Conservation (phyloP, 257 asterid species). For the Cordia subcordata region DNA sequence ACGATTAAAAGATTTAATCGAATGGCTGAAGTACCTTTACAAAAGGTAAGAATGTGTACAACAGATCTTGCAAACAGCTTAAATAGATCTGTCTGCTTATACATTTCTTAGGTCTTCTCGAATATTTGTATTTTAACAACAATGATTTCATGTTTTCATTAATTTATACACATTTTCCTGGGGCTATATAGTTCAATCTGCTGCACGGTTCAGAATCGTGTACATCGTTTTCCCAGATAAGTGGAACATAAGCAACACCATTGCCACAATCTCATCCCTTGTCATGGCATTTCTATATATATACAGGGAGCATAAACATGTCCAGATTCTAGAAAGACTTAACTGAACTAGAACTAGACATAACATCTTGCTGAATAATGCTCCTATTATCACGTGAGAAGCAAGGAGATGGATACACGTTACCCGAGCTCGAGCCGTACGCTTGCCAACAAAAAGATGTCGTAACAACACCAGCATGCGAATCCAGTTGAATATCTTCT, state of each 20-base stretch:
- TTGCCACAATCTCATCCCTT: too few relatives aligned
- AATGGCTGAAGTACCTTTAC: neutral
- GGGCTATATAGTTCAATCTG: too few relatives aligned
- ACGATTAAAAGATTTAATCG: too few relatives aligned
- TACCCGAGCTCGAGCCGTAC: constrained; percentile 49
- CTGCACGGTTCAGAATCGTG: too few relatives aligned
- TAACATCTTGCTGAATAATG: constrained; percentile 23
- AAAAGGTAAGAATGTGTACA: neutral
- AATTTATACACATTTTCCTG: too few relatives aligned
- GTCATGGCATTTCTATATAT: too few relatives aligned
- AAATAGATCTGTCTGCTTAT: neutral
- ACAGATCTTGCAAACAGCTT: too few relatives aligned
- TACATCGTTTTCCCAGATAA: too few relatives aligned
- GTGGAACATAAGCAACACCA: too few relatives aligned
- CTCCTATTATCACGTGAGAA: constrained; percentile 35
- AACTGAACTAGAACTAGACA: constrained; percentile 24
- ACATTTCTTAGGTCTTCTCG: too few relatives aligned
- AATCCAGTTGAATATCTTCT: constrained; percentile 44
- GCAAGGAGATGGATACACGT: constrained; percentile 54
- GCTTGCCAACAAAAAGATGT: constrained; percentile 79
- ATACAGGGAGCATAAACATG: constrained; percentile 12
- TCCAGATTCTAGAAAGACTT: constrained; percentile 9
- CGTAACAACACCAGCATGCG: constrained; percentile 28
- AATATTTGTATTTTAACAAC: too few relatives aligned
- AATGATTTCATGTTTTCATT: too few relatives aligned